These are phyloP conservation scores for Talaromyces adpressus DNA, from an alignment of 495 filamentous ascomycete genomes.

Conservation along the genomic window DNA sequence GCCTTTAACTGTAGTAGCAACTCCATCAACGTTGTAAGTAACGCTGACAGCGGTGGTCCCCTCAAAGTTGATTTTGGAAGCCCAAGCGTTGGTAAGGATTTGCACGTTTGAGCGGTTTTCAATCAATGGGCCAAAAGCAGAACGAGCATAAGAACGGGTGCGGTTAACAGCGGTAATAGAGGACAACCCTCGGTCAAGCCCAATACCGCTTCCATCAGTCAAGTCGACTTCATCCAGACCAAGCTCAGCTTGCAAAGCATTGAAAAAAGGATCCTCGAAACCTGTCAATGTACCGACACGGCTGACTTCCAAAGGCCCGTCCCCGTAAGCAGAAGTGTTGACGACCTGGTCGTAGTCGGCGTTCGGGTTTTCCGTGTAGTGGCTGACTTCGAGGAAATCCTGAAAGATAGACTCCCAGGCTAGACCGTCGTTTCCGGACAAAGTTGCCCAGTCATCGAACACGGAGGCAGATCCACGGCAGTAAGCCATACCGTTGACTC, in stretches of 20 bases:
- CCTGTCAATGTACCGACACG: too few species aligned
- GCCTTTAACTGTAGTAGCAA: background rate
- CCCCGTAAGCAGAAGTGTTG: too few species aligned
- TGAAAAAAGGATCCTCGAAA: background rate
- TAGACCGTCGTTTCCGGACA: too few species aligned
- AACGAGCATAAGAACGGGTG: constrained; percentile 4
- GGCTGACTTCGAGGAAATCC: too few species aligned
- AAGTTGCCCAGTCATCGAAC: too few species aligned
- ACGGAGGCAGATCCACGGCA: too few species aligned
- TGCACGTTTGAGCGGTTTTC: constrained; percentile 7
- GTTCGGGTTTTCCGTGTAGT: too few species aligned
- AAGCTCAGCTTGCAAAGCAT: background rate
- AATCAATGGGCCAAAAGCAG: constrained; percentile 2
- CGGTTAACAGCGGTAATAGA: constrained; percentile 9
- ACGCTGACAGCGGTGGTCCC: constrained; percentile 7
- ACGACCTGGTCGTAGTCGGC: too few species aligned
- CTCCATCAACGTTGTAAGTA: background rate
- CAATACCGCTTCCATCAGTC: constrained; percentile 7
- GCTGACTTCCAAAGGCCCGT: too few species aligned
- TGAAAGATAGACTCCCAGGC: too few species aligned
- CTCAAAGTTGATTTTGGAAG: constrained; percentile 7
- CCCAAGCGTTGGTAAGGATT: constrained; percentile 6
- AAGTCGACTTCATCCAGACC: constrained; percentile 4
- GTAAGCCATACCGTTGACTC: too few species aligned
- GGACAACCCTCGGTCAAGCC: background rate